Base-by-base conservation (phyloP, 2,329 filamentous ascomycete genomes). In the Ceratocystis destructans region DNA sequence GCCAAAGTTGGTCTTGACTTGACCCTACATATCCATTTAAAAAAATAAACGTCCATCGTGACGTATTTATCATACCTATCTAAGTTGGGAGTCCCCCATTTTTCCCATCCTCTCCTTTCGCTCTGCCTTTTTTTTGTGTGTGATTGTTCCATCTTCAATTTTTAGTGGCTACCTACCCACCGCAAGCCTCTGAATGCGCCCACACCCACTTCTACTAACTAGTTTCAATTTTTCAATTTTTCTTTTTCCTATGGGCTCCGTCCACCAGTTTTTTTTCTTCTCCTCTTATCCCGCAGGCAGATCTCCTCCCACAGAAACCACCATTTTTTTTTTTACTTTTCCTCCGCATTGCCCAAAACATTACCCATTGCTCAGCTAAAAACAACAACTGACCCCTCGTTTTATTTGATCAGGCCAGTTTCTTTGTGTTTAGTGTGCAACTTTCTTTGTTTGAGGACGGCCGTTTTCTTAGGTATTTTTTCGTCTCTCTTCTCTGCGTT, bases 271-370 rank as follows among this genome's bases (percentile, higher is more conserved):
- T 53, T 48, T 65, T 65, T 15, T 41, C 37, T 64, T 65, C 64
- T 65, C 64, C 64, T 65, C 64, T 65, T 53, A 50, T 65, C 55
- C 55, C 64, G 64, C 64, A 65, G 64, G 64, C 64, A 65, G 64
- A 65, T 48, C 57, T 65, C 57, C 64, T 65, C 64, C 57, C 64
- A 65, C 62, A 64, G 55, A 65, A 65, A 46, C 64, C 55, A 61
- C 57, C 64, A 33, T 46, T 59, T 65, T 61, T 59, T 65, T 61
- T 59, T 46, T 64, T 65, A 61, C 55, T 20, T 48, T 57, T 53
- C 64, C 64, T 46, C 64, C 45, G 44, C 55, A 65, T 57, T 33
- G n/a, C 64, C 45, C 44, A 65, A 61, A 65, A 53, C n/a, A 50
- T 63, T 44, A 37, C 55, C 50, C 55, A 65, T 65, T 61, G 44